Percentiles rank a stretch among this genome's conserved stretches.
phyloP scores from a whole-genome alignment of 164 flowering plant species.

The Magnolia kwangsiensis region DNA sequence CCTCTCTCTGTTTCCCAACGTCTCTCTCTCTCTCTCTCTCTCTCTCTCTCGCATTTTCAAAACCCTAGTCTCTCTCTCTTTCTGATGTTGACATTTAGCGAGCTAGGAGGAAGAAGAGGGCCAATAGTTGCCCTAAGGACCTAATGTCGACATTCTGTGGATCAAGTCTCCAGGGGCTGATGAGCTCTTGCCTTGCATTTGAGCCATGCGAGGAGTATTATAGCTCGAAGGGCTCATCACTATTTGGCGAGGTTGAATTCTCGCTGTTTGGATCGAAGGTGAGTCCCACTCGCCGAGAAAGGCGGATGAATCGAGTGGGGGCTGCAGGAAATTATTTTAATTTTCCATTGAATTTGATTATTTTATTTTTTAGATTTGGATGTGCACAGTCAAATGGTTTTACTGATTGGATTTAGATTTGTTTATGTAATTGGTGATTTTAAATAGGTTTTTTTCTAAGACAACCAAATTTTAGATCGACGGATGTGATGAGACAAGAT shows the following conservation, averaged over 20 bases:
- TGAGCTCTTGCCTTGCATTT: slow-evolving; percentile 52
- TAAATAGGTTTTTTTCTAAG: neutral
- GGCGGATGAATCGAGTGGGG: slow-evolving; percentile 34
- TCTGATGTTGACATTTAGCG: no score
- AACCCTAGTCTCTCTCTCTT: no score
- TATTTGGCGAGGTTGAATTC: slow-evolving; percentile 32
- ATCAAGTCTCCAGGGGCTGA: slow-evolving; percentile 43
- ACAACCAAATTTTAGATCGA: neutral
- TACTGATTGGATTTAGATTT: no score
- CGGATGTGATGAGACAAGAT: neutral
- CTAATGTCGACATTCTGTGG: slow-evolving; percentile 23
- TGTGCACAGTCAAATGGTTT: no score
- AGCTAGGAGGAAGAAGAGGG: slow-evolving; percentile 30
- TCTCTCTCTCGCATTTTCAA: no score
- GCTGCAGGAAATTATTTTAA: slow-evolving; percentile 30
- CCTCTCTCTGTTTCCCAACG: no score
- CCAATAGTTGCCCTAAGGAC: slow-evolving; percentile 10
- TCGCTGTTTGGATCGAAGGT: slow-evolving; percentile 39
- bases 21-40: no score
- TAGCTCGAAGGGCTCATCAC: slow-evolving; percentile 29
- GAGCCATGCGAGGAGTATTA: slow-evolving; percentile 55
- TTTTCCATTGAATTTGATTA: neutral
- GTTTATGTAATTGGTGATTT: no score
- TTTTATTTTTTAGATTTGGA: no score
- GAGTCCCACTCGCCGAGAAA: slow-evolving; percentile 28